phyloP scores from a whole-genome alignment of 2,329 filamentous ascomycete genomes.

The Colletotrichum trifolii region DNA sequence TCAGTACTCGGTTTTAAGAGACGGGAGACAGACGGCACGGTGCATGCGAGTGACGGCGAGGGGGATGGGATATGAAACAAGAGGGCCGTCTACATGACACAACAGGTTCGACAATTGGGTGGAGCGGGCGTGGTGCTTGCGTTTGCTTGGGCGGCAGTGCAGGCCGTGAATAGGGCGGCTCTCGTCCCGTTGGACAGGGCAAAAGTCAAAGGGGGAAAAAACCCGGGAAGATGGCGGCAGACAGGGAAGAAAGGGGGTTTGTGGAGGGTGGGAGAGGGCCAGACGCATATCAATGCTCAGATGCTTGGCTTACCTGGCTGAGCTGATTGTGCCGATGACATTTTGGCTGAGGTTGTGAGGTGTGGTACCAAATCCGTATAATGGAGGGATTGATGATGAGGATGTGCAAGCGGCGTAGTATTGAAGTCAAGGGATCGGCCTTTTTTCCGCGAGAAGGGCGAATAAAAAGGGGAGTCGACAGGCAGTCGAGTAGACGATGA shows the following conservation, averaged over 20 bases:
- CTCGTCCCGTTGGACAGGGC: conserved; percentile 35
- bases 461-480: conserved; percentile 20
- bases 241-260: conserved; percentile 34
- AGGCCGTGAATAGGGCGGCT: conserved; percentile 36
- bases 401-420: conserved; percentile 33
- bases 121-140: conserved; percentile 43
- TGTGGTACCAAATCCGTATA: conserved; percentile 23
- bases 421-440: conserved; percentile 32
- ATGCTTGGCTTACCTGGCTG: conserved; percentile 40
- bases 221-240: conserved; percentile 36
- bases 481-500: conserved; percentile 1
- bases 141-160: conserved; percentile 37
- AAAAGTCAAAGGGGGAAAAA: conserved; percentile 34
- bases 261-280: conserved; percentile 29
- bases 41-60: conserved; percentile 56
- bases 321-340: conserved; percentile 38
- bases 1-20: conserved; percentile 30
- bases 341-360: conserved; percentile 34
- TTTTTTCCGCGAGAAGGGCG: conserved; percentile 9
- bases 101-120: conserved; percentile 51
- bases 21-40: conserved; percentile 44
- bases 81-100: conserved; percentile 59
- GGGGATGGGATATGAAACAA: conserved; percentile 58
- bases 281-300: conserved; percentile 30
- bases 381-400: conserved; percentile 34